Evolutionary conservation across 2,329 filamentous ascomycete species (phyloP), one percentile per base, ranked within the genome.

Genomic region (Penicillium vulpinum): DNA sequence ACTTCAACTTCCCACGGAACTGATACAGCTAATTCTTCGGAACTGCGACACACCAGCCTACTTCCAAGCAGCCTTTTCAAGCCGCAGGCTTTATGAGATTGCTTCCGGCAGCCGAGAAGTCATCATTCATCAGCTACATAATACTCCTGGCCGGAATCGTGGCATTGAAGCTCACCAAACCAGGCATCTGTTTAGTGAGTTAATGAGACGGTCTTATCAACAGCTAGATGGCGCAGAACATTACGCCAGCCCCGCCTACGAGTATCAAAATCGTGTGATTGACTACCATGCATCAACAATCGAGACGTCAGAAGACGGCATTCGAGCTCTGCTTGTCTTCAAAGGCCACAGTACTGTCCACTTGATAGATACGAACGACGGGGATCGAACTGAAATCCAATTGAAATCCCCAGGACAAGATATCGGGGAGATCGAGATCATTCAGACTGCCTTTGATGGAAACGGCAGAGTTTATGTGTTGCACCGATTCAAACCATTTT

Each of bases 11-110:
- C 76, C 76, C 8, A 56, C 66, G 24, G 75, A 78, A 63, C 62
- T 78, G 33, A 67, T 78, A 24, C 71, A 75, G 56, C 68, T 73
- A 33, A 61, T 79, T 43, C 62, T 78, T 26, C 60, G 67, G 35
- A 60, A 67, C 40, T 70, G 68, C 48, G 70, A 67, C 4, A 72
- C 73, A 7, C 62, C 72, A 21, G 66, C 68, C 26, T 78, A 73
- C 54, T 56, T 78, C 43, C 74, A 78, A 54, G 60, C 69, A 7
- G 72, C 74, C 16, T 67, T 70, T 18, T 64, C 71, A 38, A 77
- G 74, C 58, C 71, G 62, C n/a, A 60, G 63, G 38, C 62, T 78
- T 13, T 70, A 73, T 60, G 56, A 63, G 8, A 66, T 77, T 43
- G 75, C 75, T 9, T 68, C 65, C 1, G 65, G 54, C 36, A 73